Conservation (phyloP, 148 eudicot species). For the Polygonum aviculare region DNA sequence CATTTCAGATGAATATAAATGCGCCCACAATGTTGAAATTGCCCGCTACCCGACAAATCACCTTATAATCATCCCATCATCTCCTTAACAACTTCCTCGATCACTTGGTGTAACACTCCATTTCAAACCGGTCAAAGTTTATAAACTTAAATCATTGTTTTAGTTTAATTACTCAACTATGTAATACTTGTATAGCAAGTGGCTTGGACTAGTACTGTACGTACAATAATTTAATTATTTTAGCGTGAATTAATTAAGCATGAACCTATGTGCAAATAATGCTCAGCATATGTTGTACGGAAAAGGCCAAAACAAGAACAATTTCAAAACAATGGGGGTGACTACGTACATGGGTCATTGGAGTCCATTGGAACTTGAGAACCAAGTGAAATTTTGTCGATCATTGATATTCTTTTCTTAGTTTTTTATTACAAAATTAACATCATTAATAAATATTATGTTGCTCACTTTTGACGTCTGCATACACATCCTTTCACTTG, state of each 20-base stretch:
- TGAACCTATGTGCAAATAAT: not conserved
- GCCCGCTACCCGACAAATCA: constrained; percentile 1
- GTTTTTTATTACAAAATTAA: not conserved
- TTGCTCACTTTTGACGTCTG: not conserved
- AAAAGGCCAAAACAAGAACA: not conserved
- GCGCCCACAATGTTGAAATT: not conserved
- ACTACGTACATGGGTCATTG: not conserved
- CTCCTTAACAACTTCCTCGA: not conserved
- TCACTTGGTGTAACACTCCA: not conserved
- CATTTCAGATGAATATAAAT: not conserved
- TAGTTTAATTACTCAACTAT: no score
- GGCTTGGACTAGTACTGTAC: not conserved
- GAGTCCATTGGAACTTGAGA: constrained; percentile 6
- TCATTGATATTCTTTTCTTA: not conserved
- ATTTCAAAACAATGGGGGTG: constrained; percentile 6
- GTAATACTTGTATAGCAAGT: not conserved
- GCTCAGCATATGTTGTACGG: not conserved
- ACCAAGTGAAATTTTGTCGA: not conserved
- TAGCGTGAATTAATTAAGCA: not conserved
- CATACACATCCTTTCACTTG: not conserved
- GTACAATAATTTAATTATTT: not conserved
- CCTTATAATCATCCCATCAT: not conserved
- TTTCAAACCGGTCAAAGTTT: not conserved
- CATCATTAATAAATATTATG: not conserved
- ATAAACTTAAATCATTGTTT: not conserved